Percentiles rank a stretch among this genome's conserved stretches.
These are phyloP conservation scores for Herpetospermum pedunculosum DNA, from an alignment of 306 rosid genomes.

Conservation along the genomic window DNA sequence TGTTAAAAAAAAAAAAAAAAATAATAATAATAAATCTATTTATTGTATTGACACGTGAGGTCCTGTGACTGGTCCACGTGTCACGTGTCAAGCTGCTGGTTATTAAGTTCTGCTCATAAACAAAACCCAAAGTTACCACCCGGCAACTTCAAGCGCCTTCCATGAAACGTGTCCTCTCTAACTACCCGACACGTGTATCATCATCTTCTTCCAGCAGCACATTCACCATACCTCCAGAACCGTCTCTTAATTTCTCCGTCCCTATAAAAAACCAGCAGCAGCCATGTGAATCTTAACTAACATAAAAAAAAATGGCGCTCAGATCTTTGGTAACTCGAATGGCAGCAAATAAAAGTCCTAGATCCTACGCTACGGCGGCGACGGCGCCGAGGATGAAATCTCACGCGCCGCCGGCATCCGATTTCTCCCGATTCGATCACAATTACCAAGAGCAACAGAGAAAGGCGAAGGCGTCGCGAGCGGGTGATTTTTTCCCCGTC, in stretches of 20 bases:
- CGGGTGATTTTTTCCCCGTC: conserved; percentile 44
- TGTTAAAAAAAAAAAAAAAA: too few relatives aligned
- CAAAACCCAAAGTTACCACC: background rate
- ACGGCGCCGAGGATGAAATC: conserved; percentile 40
- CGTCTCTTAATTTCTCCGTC: background rate
- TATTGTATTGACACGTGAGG: too few relatives aligned
- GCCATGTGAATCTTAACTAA: background rate
- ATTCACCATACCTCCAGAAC: background rate
- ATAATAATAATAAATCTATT: too few relatives aligned
- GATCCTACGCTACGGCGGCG: conserved; percentile 28
- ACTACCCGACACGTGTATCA: background rate
- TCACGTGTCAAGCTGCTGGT: too few relatives aligned
- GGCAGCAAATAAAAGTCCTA: background rate
- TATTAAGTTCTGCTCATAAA: too few relatives aligned
- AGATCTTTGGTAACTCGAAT: background rate
- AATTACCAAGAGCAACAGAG: background rate
- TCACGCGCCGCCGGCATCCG: conserved; percentile 30
- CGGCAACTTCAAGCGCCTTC: background rate
- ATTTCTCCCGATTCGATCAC: conserved; percentile 3
- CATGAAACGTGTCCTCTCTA: background rate
- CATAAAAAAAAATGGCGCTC: background rate
- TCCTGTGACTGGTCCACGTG: too few relatives aligned
- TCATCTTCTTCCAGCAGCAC: background rate
- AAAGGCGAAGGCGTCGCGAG: conserved; percentile 5
- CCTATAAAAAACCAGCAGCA: background rate